Evolutionary conservation across 139 green algal genomes (phyloP).

Genomic region (Nannochloris sp.): DNA sequence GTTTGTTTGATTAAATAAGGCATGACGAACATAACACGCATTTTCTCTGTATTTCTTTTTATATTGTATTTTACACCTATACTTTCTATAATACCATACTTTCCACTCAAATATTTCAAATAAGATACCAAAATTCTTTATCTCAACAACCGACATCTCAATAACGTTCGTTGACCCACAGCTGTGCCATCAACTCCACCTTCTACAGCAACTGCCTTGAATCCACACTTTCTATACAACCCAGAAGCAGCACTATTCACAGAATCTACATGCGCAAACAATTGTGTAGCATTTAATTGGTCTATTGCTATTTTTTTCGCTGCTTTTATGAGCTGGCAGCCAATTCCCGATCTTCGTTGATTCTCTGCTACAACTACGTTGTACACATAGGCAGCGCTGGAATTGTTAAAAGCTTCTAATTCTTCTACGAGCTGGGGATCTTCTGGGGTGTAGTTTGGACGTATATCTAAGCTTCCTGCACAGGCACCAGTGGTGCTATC

Average conservation of each 20-base stretch:
- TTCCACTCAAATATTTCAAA: conserved; percentile 4
- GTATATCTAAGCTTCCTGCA: background rate
- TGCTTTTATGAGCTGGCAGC: background rate
- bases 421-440: no score
- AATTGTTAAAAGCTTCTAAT: no score
- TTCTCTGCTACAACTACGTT: conserved; percentile 2
- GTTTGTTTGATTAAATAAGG: no score
- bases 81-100: background rate
- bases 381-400: background rate
- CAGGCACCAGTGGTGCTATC: background rate
- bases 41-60: no score
- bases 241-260: background rate
- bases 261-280: background rate
- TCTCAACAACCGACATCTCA: background rate
- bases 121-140: background rate
- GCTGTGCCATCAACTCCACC: background rate
- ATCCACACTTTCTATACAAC: background rate
- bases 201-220: background rate
- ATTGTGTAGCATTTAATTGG: background rate
- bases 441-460: no score
- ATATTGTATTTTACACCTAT: no score
- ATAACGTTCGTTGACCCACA: background rate
- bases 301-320: background rate
- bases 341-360: background rate
- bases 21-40: no score